A percentile compares a stretch with the other conserved stretches of the same genome.
Conservation (phyloP, 495 filamentous ascomycete species). For the Trichoderma asperelloides region DNA sequence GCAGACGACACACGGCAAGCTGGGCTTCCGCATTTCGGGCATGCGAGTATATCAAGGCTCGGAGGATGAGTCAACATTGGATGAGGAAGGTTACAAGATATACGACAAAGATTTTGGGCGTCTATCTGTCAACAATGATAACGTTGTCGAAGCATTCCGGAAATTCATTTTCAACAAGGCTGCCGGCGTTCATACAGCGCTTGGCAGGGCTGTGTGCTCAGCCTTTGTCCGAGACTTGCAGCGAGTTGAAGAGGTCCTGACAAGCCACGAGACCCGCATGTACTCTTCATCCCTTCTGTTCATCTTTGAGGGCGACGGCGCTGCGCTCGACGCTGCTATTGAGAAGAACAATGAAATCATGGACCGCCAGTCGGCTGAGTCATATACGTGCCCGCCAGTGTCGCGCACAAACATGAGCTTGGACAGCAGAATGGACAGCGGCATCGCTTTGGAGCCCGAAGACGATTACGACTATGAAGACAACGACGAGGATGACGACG, state of each 20-base stretch:
- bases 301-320: conserved; percentile 82
- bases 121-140: conserved; percentile 53
- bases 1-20: conserved; percentile 68
- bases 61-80: conserved; percentile 34
- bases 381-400: conserved; percentile 3
- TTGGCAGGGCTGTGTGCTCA: conserved; percentile 47
- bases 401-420: conserved; percentile 15
- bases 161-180: conserved; percentile 62
- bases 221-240: conserved; percentile 60
- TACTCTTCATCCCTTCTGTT: conserved; percentile 85
- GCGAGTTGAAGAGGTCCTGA: conserved; percentile 54
- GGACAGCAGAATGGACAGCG: conserved; percentile 34
- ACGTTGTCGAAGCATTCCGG: conserved; percentile 64
- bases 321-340: conserved; percentile 56
- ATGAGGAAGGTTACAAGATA: conserved; percentile 50
- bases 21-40: conserved; percentile 84
- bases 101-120: conserved; percentile 89
- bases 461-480: conserved; percentile 43
- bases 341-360: conserved; percentile 45
- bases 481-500: conserved; percentile 59
- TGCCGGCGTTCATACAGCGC: conserved; percentile 45
- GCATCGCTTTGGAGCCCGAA: conserved; percentile 34
- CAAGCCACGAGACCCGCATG: conserved; percentile 81
- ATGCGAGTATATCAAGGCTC: conserved; percentile 85
- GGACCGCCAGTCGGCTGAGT: conserved; percentile 19